Evolutionary conservation across 495 filamentous ascomycete species (phyloP), one percentile per base, ranked within the genome.

Genomic region (Hypoxylon trugodes): DNA sequence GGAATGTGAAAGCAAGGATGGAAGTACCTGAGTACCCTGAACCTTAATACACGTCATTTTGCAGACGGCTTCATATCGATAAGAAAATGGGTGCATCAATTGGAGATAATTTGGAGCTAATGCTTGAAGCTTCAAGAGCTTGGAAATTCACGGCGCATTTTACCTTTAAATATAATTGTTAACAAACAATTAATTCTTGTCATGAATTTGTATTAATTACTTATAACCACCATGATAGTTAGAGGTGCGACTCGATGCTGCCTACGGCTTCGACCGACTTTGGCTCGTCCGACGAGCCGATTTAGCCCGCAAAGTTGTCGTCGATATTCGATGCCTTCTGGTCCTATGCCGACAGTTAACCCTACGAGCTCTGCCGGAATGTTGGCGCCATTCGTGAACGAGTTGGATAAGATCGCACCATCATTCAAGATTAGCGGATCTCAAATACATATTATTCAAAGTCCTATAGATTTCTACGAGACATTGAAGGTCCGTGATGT

Each of bases 371-470:
- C 72, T 64, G 42, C 57, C 26, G 73, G 75, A 21, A 81, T 87
- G 75, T 73, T 92, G 28, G 85, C 82, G 15, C 82, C 85, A 8
- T 87, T 98, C 21, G 90, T 85, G 9, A 81, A 79, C 26, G 93
- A 99, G 69, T 79, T 98, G 35, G 96, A 98, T 72, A 89, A 83
- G 63, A 88, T 98, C 58, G 89, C 92, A 6, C 95, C 95, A 16
- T 87, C 90, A 30, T 97, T 99, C 69, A 89, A 91, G 69, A 82
- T 99, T 55, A 78, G 85, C 4, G 90, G 92, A 6, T 88, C 89
- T n/a, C 84, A 91, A 62, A 87, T 99, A 41, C 77, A 82, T 10
- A 89, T 99, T 32, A 66, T 99, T 10, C 84, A 87, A 56, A 87
- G 88, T 1, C 96, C 95, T 3, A 74, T 78, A 18, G 89, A 90